Conservation (phyloP, 345 rosid species). For the Bruguiera sexangula region DNA sequence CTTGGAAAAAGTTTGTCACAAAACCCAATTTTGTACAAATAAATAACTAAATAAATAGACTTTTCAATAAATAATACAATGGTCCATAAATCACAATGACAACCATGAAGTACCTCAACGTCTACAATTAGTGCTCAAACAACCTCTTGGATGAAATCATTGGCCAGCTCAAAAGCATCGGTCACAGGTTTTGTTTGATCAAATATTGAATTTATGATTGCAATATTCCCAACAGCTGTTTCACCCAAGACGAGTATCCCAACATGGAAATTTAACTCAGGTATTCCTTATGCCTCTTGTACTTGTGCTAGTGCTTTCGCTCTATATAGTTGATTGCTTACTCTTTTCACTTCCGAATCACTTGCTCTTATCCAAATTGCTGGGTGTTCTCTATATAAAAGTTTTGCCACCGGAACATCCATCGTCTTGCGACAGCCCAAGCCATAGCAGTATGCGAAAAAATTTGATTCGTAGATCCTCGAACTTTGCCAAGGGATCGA, state of each 20-base stretch:
- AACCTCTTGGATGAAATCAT: constrained; percentile 62
- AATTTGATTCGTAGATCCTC: constrained; percentile 64
- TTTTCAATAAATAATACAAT: too few relatives aligned
- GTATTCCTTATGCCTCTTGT: constrained; percentile 65
- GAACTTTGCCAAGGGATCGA: constrained; percentile 51
- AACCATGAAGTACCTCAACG: too few relatives aligned
- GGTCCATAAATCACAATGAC: too few relatives aligned
- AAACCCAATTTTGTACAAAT: too few relatives aligned
- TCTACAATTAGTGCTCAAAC: constrained; percentile 27
- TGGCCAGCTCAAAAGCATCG: constrained; percentile 71
- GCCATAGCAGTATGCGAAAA: constrained; percentile 61
- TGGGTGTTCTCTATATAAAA: constrained; percentile 65
- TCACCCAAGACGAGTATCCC: constrained; percentile 49
- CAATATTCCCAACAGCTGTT: constrained; percentile 88
- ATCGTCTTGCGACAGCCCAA: constrained; percentile 57
- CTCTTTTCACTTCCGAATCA: constrained; percentile 59
- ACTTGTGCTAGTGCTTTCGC: constrained; percentile 56
- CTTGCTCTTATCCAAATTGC: constrained; percentile 74
- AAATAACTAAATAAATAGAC: too few relatives aligned
- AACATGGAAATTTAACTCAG: constrained; percentile 60
- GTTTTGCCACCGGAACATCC: constrained; percentile 59
- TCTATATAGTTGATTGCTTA: constrained; percentile 36
- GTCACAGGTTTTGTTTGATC: constrained; percentile 61
- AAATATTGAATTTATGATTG: constrained; percentile 81
- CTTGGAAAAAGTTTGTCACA: too few relatives aligned